Evolutionary conservation across 768 basidiomycete genomes (phyloP), one percentile per base, ranked within the genome.

Genomic region (Crepidotus variabilis): DNA sequence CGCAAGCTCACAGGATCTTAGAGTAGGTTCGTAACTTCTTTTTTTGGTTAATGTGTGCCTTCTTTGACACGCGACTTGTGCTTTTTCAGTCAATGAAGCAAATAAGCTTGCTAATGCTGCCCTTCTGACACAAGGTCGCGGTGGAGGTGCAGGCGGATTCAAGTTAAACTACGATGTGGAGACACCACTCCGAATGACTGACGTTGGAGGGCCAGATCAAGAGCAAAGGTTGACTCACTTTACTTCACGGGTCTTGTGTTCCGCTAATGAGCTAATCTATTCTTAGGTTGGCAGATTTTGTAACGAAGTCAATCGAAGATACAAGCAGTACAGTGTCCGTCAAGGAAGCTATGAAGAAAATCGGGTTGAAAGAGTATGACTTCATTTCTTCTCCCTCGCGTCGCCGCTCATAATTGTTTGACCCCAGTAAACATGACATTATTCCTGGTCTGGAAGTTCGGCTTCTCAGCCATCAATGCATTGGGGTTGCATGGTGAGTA

Each of bases 361-460:
- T 87, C 11, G 79, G 77, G 1, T 67, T 87, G 10, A 64, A 70
- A 63, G 70, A 75, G 85, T 86, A 52, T 22, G 75, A 70, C 16
- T 14, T 48, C 20, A 51, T 43, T 35, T 39, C 11, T 22, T 36
- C 10, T 11, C 35, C 52, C 16, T 16, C 23, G 10, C 2, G 0
- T 43, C 20, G 32, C 14, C 33, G 11, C n/a, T 53, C 21, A 57
- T 32, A 11, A 28, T 43, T 23, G n/a, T 56, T 58, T 7, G 53
- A 28, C 28, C 4, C 28, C 8, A 84, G 81, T 58, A 65, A 78
- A 23, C 75, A 75, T 46, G 84, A 87, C 56, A 63, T 83, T 16
- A 66, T 94, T 1, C 85, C 86, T 0, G 89, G 88, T 0, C 71
- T 92, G 58, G 84, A 85, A 64, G 81, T 91, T 10, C 77, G 82